Percentiles rank a stretch among this genome's conserved stretches.
Conservation (phyloP, 2,329 filamentous ascomycete species). For the Lasiodiplodia citricola region DNA sequence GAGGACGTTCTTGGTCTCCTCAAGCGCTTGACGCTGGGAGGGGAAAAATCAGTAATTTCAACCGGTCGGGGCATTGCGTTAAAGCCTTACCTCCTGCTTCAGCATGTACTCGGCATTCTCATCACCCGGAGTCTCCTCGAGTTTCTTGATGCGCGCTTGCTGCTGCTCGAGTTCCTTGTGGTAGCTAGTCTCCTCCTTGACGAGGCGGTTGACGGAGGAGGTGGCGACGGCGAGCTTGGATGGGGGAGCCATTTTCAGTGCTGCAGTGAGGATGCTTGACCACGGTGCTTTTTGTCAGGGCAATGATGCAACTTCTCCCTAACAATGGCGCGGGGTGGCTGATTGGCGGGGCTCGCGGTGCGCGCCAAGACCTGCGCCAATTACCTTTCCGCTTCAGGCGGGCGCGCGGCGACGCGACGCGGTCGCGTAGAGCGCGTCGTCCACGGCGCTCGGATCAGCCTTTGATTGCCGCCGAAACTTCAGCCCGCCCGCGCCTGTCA, state of each 20-base stretch:
- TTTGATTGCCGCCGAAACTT: slow-evolving; percentile 22
- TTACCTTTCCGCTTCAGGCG: slow-evolving; percentile 3
- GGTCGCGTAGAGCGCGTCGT: slow-evolving; percentile 29
- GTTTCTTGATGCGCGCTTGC: slow-evolving; percentile 70
- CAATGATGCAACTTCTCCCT: slow-evolving; percentile 18
- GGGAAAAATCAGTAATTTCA: not conserved
- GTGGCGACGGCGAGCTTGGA: slow-evolving; percentile 80
- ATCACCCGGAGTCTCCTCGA: slow-evolving; percentile 67
- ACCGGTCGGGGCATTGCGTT: not conserved
- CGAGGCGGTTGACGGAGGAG: slow-evolving; percentile 77
- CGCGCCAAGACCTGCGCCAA: slow-evolving; percentile 10
- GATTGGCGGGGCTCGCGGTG: slow-evolving; percentile 20
- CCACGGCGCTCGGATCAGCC: slow-evolving; percentile 12
- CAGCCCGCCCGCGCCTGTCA: slow-evolving; percentile 12
- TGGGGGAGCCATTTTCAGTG: slow-evolving; percentile 71
- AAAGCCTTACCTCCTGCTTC: slow-evolving; percentile 77
- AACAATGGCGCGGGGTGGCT: not conserved
- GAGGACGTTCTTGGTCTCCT: slow-evolving; percentile 87
- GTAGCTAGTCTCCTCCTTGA: slow-evolving; percentile 92
- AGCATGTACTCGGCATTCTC: slow-evolving; percentile 79
- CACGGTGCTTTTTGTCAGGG: not conserved
- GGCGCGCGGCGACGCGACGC: slow-evolving; percentile 31
- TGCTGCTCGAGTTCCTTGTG: slow-evolving; percentile 83
- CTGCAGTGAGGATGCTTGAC: not conserved
- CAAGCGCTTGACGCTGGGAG: slow-evolving; percentile 73